Percentiles rank a stretch among this genome's conserved stretches.
Conservation (phyloP, 2,329 filamentous ascomycete genomes). For the Boeremia exigua region DNA sequence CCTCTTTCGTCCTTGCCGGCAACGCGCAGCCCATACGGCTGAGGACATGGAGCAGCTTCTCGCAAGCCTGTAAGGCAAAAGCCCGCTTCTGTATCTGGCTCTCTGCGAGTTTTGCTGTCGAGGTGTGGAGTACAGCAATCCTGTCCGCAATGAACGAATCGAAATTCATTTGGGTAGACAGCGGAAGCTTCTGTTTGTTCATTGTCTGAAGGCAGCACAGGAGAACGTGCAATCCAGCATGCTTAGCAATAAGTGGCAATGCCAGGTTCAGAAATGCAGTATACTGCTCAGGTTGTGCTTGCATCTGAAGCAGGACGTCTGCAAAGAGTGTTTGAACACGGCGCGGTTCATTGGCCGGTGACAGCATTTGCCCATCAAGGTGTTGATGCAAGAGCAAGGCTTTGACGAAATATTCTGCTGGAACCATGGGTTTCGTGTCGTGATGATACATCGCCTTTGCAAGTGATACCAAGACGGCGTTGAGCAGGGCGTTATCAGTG, state of each 20-base stretch:
- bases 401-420: background rate
- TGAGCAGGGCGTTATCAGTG: background rate
- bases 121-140: background rate
- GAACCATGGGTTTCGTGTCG: background rate
- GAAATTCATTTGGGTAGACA: slow-evolving; percentile 2
- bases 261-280: slow-evolving; percentile 22
- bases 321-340: slow-evolving; percentile 10
- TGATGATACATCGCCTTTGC: background rate
- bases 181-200: slow-evolving; percentile 7
- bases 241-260: slow-evolving; percentile 17
- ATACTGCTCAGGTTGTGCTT: slow-evolving; percentile 18
- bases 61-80: slow-evolving; percentile 6
- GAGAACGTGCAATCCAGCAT: slow-evolving; percentile 15
- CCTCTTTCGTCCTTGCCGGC: slow-evolving; percentile 1
- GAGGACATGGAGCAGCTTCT: slow-evolving; percentile 15
- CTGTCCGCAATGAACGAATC: background rate
- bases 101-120: background rate
- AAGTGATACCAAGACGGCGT: background rate
- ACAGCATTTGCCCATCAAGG: background rate
- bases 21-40: slow-evolving; percentile 4
- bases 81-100: background rate
- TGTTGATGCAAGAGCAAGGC: slow-evolving; percentile 7
- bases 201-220: slow-evolving; percentile 21
- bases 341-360: background rate
- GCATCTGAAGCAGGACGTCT: slow-evolving; percentile 18